Percentiles rank a stretch among this genome's conserved stretches.
Evolutionary conservation across 1,139 yeast species (phyloP).

Genomic region (Blastobotrys ciferrii): DNA sequence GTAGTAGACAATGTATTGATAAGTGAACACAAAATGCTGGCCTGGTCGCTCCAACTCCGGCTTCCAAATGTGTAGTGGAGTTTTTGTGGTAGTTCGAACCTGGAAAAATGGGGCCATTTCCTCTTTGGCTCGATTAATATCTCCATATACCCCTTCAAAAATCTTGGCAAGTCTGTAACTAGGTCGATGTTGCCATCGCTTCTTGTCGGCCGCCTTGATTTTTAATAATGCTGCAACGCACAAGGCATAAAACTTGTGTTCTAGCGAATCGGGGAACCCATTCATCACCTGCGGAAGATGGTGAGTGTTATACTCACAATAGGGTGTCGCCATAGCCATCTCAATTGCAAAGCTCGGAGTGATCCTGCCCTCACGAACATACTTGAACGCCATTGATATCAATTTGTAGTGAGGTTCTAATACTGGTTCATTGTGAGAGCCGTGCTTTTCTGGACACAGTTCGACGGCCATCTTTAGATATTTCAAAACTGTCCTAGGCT

Average conservation of each 20-base stretch:
- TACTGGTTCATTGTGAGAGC: slow-evolving; percentile 47
- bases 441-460: slow-evolving; percentile 41
- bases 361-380: slow-evolving; percentile 35
- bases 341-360: slow-evolving; percentile 23
- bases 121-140: slow-evolving; percentile 54
- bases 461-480: slow-evolving; percentile 28
- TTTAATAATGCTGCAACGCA: slow-evolving; percentile 40
- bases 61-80: slow-evolving; percentile 85
- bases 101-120: slow-evolving; percentile 66
- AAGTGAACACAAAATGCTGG: slow-evolving; percentile 78
- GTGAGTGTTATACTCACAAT: slow-evolving; percentile 6
- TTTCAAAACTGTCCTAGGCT: slow-evolving; percentile 29
- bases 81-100: slow-evolving; percentile 60
- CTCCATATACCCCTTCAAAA: slow-evolving; percentile 52
- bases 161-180: slow-evolving; percentile 70
- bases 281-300: slow-evolving; percentile 1
- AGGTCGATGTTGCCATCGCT: slow-evolving; percentile 91
- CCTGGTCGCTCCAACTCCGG: slow-evolving; percentile 93
- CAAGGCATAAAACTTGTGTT: slow-evolving; percentile 29
- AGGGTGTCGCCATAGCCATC: slow-evolving; percentile 2
- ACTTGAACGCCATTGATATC: slow-evolving; percentile 59
- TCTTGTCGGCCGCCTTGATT: slow-evolving; percentile 63
- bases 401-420: slow-evolving; percentile 74
- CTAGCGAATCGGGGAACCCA: slow-evolving; percentile 12
- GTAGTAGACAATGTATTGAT: slow-evolving; percentile 64